These are phyloP conservation scores for Clavariopsis aquatica DNA, from an alignment of 495 filamentous ascomycete species.

Conservation along the genomic window DNA sequence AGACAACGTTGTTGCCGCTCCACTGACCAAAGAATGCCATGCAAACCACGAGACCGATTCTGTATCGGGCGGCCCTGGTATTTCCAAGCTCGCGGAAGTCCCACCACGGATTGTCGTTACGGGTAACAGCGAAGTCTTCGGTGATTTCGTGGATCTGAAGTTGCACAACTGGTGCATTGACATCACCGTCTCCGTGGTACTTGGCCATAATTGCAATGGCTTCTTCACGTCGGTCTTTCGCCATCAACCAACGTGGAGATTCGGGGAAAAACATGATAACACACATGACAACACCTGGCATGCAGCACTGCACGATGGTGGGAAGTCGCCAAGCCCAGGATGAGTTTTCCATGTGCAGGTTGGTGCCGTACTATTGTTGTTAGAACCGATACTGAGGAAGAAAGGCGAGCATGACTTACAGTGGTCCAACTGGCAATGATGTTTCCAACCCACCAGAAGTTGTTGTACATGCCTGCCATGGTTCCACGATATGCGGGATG, in stretches of 20 bases:
- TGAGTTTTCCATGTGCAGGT: constrained; percentile 17
- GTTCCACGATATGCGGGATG: constrained; percentile 29
- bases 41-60: constrained; percentile 7
- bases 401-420: constrained; percentile 5
- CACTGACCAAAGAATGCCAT: constrained; percentile 20
- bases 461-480: constrained; percentile 35
- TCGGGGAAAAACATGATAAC: constrained; percentile 34
- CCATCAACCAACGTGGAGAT: constrained; percentile 34
- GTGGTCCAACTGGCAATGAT: constrained; percentile 33
- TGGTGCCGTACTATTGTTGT: constrained; percentile 24
- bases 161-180: constrained; percentile 24
- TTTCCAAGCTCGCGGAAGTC: constrained; percentile 20
- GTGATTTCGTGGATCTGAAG: constrained; percentile 23
- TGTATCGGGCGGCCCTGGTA: constrained; percentile 12
- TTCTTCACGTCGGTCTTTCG: constrained; percentile 32
- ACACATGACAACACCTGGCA: constrained; percentile 16
- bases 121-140: constrained; percentile 11
- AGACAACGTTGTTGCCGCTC: constrained; percentile 16
- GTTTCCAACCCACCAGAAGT: constrained; percentile 29
- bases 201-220: constrained; percentile 27
- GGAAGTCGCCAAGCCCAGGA: constrained; percentile 27
- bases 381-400: background rate
- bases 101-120: constrained; percentile 19
- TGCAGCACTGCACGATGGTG: constrained; percentile 19
- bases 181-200: constrained; percentile 24